Evolutionary conservation across 768 basidiomycete species (phyloP), one percentile per base, ranked within the genome.

Genomic region (Xerocomus brunneocitrinus): DNA sequence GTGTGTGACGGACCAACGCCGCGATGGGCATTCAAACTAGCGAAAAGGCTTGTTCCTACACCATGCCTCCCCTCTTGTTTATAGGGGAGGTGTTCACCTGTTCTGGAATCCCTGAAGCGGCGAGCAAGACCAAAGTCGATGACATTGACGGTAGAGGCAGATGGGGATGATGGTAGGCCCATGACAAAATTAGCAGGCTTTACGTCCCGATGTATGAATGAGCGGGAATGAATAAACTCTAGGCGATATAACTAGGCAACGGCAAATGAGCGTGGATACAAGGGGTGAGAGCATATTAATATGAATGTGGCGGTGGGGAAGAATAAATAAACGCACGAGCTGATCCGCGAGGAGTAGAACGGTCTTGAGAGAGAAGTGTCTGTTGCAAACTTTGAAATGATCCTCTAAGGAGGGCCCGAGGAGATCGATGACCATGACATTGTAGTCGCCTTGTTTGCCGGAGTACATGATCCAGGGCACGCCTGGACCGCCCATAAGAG

Each of bases 151-250:
- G 85, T 72, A 61, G 79, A 78, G 0, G 79, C 65, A 68, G 80
- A 74, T 58, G 82, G 85, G 57, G 83, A 83, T 43, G 83, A 80
- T 0, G 66, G 44, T 14, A 53, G 50, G 58, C 92, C 91, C 91
- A 98, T 98, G 56, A 99, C 87, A 67, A 99, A 99, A 74, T 99
- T 98, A 63, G 95, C 95, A 35, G 95, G 95, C 70, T 98, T 99
- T 71, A 99, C 89, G 68, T 98, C 95, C 59, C 95, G 89, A 70
- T 98, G 95, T 39, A 97, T 84, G 61, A 95, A 88, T 64, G 91
- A 90, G 65, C 91, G 87, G 1, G 89, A 91, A 73, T 99, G 95
- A 60, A 98, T 93, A 70, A 93, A 98, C 70, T 97, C 91, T 64
- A 98, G 87, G 45, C 95, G 92, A 8, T 92, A 91, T 69, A 97